phyloP scores from a whole-genome alignment of 1,284 basidiomycete species.

The Ustanciosporium gigantosporum region DNA sequence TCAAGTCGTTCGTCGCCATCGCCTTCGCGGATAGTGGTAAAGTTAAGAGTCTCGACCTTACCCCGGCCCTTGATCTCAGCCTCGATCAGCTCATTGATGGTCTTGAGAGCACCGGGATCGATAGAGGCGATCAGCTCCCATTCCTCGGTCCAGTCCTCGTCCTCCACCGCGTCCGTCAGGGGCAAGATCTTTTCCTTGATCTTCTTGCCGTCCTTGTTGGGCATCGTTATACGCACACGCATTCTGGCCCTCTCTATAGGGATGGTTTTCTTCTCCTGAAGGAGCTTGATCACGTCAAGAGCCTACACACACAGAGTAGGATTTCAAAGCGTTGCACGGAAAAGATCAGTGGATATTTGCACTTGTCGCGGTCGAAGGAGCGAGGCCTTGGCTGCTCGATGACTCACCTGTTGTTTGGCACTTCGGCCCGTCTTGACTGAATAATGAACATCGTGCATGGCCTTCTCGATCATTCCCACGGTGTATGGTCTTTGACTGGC shows the following conservation, averaged over 20 bases:
- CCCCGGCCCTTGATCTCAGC: constrained; percentile 81
- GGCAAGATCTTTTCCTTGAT: constrained; percentile 75
- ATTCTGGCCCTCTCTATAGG: constrained; percentile 90
- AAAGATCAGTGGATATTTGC: no score
- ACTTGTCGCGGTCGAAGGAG: no score
- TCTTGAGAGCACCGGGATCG: constrained; percentile 86
- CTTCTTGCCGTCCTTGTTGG: constrained; percentile 72
- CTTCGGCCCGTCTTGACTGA: constrained; percentile 85
- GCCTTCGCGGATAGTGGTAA: constrained; percentile 47
- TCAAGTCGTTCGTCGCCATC: constrained; percentile 51
- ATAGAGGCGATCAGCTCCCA: constrained; percentile 85
- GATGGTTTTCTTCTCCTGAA: constrained; percentile 73
- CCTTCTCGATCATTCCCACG: constrained; percentile 96
- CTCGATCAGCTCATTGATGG: constrained; percentile 85
- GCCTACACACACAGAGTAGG: constrained; percentile 72
- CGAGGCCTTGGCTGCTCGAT: no score
- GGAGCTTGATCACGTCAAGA: constrained; percentile 82
- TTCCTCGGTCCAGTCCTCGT: constrained; percentile 75
- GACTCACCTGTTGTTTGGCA: constrained; percentile 68
- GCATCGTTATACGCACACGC: constrained; percentile 83
- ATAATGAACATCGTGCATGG: constrained; percentile 91
- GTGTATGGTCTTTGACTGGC: constrained; percentile 84
- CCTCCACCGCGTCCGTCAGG: constrained; percentile 80
- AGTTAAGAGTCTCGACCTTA: constrained; percentile 65
- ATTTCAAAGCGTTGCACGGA: constrained; percentile 2